Evolutionary conservation across 768 basidiomycete species (phyloP), one percentile per base, ranked within the genome.

Genomic region (Lentinula boryana): DNA sequence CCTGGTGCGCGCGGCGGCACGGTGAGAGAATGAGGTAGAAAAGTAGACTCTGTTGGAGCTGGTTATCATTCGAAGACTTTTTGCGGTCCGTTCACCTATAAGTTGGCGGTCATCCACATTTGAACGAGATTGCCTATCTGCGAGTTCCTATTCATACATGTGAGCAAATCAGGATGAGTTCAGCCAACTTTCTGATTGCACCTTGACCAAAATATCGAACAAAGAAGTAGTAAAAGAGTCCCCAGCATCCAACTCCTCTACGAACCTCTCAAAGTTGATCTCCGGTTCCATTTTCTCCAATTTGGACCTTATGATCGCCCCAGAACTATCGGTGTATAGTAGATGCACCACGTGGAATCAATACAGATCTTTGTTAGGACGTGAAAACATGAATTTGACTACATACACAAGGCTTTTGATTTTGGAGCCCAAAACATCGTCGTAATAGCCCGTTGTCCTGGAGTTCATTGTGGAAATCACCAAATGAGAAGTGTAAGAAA

Each of bases 191-290:
- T 23, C 41, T 43, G 16, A 18, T n/a, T 83, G 70, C 67, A 92
- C 91, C 75, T 88, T 89, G 68, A 92, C 91, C 49, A 93, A 78
- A 52, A 89, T 81, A 62, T 92, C 90, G 61, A 91, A 74, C 54
- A 93, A 69, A 0, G 87, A 81, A 4, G 89, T 82, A 0, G 90
- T 91, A 71, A 93, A 92, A 0, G 88, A 85, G 69, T 93, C 91
- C 15, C 89, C 90, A 23, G 80, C 80, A 68, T 92, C 89, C 53
- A 93, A 75, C 32, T 90, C 88, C 65, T 86, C 82, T 18, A 91
- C 87, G 64, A 93, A 91, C 32, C 80, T 72, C 70, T 91, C 86
- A 68, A 89, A 92, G 58, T 77, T 85, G 63, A 92, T 90, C 43
- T 74, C 72, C 3, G 86, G 80, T 66, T 88, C 86, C 36, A 68